Evolutionary conservation across 2,329 filamentous ascomycete species (phyloP), one percentile per base, ranked within the genome.

Genomic region (Cercospora sp.): DNA sequence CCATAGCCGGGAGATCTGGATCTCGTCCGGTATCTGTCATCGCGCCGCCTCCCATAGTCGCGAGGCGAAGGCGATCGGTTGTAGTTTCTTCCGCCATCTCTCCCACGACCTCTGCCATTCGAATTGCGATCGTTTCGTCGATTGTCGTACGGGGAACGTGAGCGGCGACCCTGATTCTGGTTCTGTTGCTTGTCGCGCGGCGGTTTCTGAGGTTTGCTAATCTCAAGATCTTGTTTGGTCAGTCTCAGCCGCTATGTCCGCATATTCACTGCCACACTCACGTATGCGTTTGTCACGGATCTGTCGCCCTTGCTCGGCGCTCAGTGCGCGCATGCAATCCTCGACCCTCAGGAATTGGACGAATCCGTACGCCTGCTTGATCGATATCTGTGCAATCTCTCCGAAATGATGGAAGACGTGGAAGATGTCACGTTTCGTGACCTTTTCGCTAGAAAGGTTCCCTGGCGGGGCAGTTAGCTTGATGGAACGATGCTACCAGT

Each of bases 351-450:
- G 86, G 73, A 96, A 99, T 78, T 98, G 95, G 40, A 98, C 93
- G 77, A 98, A 99, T 1, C 95, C 95, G 80, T 97, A 98, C 1
- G 94, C 94, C 72, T 95, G 93, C 80, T 98, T 98, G 74, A 98
- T 92, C 0, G 93, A 97, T 69, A 98, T 95, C 78, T 99, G 95
- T 1, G 94, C 94, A 58, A 99, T 84, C 69, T 90, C 90, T 64
- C 95, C 95, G 77, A 93, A 94, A 66, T 86, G 87, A 77, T 93
- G 89, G 77, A 99, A 98, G 18, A 94, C 86, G 77, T 97, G 91
- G 80, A 97, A 98, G 8, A 98, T 89, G 80, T 98, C 94, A 72
- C 91, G 88, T 81, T 98, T 98, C 6, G 92, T 95, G 13, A 97
- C 94, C 77, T 94, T 90, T 78, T 98, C 94, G 63, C 91, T 94